These are phyloP conservation scores for Phycomyces nitens DNA, from an alignment of 192 early-diverging fungal species.

Conservation along the genomic window DNA sequence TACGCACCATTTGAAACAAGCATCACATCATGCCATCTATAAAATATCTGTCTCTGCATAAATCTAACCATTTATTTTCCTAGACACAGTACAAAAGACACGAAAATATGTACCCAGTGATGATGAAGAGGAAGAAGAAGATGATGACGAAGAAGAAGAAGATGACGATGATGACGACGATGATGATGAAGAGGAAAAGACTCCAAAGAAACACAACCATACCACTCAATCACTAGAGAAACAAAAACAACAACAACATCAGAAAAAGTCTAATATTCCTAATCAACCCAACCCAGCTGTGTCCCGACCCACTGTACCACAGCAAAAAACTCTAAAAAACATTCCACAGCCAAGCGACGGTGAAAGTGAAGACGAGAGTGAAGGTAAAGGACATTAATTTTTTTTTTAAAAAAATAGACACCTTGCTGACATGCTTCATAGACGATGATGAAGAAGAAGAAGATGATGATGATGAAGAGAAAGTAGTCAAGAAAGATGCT, in stretches of 20 bases:
- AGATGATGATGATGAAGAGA: constrained; percentile 17
- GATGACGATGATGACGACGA: constrained; percentile 13
- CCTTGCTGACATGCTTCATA: background rate
- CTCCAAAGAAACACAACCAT: background rate
- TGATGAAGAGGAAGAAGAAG: constrained; percentile 24
- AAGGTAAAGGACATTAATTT: too few relatives aligned
- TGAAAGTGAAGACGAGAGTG: constrained; percentile 20
- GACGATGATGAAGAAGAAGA: constrained; percentile 7
- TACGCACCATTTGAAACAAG: too few relatives aligned
- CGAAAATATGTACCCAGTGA: constrained; percentile 17
- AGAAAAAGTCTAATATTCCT: background rate
- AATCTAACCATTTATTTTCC: background rate
- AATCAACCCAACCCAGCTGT: background rate
- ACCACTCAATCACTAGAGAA: background rate
- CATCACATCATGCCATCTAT: too few relatives aligned
- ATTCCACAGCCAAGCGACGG: constrained; percentile 18
- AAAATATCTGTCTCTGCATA: background rate
- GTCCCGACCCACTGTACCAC: background rate
- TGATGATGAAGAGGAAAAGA: constrained; percentile 14
- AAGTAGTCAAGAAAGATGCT: background rate
- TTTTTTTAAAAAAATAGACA: too few relatives aligned
- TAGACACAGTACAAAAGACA: background rate
- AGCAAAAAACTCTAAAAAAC: constrained; percentile 3
- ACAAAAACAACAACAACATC: background rate
- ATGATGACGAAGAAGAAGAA: constrained; percentile 11